phyloP scores from a whole-genome alignment of 106 monocot genomes.

The Allium cepa region DNA sequence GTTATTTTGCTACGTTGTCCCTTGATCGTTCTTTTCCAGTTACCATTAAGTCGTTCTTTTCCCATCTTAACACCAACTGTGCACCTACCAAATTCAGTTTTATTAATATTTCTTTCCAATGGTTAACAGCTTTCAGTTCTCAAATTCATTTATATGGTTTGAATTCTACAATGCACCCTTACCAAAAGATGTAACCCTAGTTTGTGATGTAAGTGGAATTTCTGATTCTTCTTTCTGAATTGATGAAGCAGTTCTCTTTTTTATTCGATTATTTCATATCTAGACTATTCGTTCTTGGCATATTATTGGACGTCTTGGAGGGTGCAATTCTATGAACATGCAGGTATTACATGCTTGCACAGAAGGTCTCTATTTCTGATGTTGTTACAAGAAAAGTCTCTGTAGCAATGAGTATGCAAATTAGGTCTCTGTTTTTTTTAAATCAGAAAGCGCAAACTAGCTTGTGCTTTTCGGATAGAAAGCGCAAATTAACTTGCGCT shows the following conservation, averaged over 20 bases:
- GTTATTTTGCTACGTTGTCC: too few relatives aligned
- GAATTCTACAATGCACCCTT: slow-evolving; percentile 84
- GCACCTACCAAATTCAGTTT: not conserved
- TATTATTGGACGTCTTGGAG: slow-evolving; percentile 93
- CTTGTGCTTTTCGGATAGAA: too few relatives aligned
- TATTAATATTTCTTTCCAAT: not conserved
- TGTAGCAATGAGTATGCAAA: too few relatives aligned
- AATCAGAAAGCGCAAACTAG: too few relatives aligned
- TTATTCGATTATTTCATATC: slow-evolving; percentile 6
- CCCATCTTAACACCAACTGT: not conserved
- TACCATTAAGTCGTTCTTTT: not conserved
- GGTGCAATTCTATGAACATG: slow-evolving; percentile 99
- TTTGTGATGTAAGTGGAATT: slow-evolving; percentile 67
- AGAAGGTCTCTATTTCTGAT: too few relatives aligned
- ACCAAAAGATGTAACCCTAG: slow-evolving; percentile 61
- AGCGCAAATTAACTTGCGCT: too few relatives aligned
- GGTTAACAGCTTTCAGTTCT: slow-evolving; percentile 59
- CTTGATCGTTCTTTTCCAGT: too few relatives aligned
- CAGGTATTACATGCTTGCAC: slow-evolving; percentile 62
- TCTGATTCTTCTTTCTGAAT: not conserved
- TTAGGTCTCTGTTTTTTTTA: too few relatives aligned
- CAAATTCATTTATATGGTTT: slow-evolving; percentile 93
- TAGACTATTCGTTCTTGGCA: slow-evolving; percentile 87
- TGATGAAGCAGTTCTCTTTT: not conserved
- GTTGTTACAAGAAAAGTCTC: too few relatives aligned